phyloP scores from a whole-genome alignment of 371 early-diverging fungal genomes.

The Mortierella sp. region DNA sequence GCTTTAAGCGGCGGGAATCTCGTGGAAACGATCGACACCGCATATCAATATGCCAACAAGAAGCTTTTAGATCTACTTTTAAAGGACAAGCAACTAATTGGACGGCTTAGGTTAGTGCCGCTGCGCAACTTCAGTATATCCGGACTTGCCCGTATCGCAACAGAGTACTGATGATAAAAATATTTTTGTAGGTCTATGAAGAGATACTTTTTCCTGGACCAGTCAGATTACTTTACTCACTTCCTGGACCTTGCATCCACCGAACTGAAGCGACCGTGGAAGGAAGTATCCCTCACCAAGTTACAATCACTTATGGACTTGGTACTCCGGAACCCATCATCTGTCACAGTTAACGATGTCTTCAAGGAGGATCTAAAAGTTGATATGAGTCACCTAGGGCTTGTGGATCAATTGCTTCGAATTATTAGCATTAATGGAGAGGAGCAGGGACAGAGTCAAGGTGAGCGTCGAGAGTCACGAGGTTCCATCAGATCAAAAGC shows the following conservation, averaged over 20 bases:
- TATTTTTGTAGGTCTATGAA: slow-evolving; percentile 82
- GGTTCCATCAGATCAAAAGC: slow-evolving; percentile 18
- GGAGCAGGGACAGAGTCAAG: slow-evolving; percentile 13
- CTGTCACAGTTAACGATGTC: slow-evolving; percentile 82
- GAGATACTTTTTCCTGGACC: slow-evolving; percentile 92
- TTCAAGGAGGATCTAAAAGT: slow-evolving; percentile 90
- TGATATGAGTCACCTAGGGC: slow-evolving; percentile 68
- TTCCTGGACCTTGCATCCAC: slow-evolving; percentile 90
- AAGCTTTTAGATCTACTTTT: slow-evolving; percentile 77
- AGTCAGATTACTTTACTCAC: slow-evolving; percentile 93
- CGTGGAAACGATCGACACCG: slow-evolving; percentile 76
- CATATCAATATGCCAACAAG: slow-evolving; percentile 83
- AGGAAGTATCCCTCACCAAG: slow-evolving; percentile 77
- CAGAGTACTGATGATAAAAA: not conserved
- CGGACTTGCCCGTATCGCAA: not conserved
- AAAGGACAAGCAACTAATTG: slow-evolving; percentile 77
- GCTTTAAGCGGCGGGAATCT: slow-evolving; percentile 37
- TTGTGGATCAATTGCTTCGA: slow-evolving; percentile 80
- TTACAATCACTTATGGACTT: slow-evolving; percentile 91
- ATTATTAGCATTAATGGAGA: slow-evolving; percentile 65
- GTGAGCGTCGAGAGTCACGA: slow-evolving; percentile 27
- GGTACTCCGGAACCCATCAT: slow-evolving; percentile 88
- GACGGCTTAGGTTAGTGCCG: slow-evolving; percentile 72
- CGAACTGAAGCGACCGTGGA: slow-evolving; percentile 77
- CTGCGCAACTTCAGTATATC: not conserved